phyloP scores from a whole-genome alignment of 1,284 basidiomycete species.

The Peniophora sp. region DNA sequence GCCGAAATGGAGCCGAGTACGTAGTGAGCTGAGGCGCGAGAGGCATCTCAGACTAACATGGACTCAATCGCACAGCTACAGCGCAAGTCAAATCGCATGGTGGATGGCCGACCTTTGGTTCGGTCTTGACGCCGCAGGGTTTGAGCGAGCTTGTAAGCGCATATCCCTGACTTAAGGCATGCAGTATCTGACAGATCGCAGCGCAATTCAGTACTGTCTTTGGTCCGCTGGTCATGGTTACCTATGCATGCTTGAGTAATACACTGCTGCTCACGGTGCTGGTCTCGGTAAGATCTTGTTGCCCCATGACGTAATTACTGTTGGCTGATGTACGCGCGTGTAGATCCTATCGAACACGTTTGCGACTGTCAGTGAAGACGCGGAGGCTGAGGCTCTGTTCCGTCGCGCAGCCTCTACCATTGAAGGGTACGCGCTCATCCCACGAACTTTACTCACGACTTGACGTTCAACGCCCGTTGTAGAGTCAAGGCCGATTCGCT shows the following conservation, averaged over 20 bases:
- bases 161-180: background rate
- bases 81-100: slow-evolving; percentile 65
- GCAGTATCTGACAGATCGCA: slow-evolving; percentile 17
- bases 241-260: slow-evolving; percentile 82
- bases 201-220: slow-evolving; percentile 76
- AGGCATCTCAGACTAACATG: background rate
- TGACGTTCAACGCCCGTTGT: slow-evolving; percentile 18
- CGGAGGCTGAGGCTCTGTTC: slow-evolving; percentile 91
- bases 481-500: slow-evolving; percentile 84
- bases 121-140: slow-evolving; percentile 83
- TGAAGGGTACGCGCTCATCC: slow-evolving; percentile 54
- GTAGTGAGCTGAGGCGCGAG: slow-evolving; percentile 11
- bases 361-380: slow-evolving; percentile 85
- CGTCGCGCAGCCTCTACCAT: slow-evolving; percentile 84
- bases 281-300: slow-evolving; percentile 55
- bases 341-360: slow-evolving; percentile 93
- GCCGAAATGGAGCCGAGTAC: slow-evolving; percentile 49
- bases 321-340: slow-evolving; percentile 16
- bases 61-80: slow-evolving; percentile 1
- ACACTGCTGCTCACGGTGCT: slow-evolving; percentile 73
- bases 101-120: slow-evolving; percentile 90
- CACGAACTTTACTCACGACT: background rate
- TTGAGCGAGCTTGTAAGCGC: slow-evolving; percentile 60
- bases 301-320: background rate
- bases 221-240: slow-evolving; percentile 83